A percentile compares a stretch with the other conserved stretches of the same genome.
Conservation (phyloP, 768 basidiomycete genomes). For the Cystofilobasidium bisporidii region DNA sequence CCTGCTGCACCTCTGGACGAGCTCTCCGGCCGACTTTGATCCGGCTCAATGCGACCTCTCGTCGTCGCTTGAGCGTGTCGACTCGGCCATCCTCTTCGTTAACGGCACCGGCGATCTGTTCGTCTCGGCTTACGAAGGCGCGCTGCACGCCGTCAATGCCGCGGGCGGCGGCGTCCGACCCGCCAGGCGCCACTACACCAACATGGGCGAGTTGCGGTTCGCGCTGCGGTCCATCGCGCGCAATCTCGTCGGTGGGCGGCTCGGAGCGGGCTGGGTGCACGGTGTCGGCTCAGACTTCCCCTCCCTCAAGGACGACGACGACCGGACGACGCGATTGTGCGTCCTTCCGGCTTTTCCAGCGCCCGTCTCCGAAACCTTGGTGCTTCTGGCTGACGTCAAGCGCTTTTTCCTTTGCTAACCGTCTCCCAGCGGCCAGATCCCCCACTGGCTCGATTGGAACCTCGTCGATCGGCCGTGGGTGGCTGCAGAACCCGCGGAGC, state of each 20-base stretch:
- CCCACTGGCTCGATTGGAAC: constrained; percentile 20
- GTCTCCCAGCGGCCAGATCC: constrained; percentile 20
- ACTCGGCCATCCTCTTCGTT: constrained; percentile 14
- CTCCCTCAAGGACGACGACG: not conserved
- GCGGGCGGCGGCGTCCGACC: not conserved
- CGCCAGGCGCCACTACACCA: constrained; percentile 15
- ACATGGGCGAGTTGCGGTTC: constrained; percentile 26
- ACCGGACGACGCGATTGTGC: not conserved
- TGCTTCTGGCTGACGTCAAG: not conserved
- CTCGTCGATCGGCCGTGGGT: constrained; percentile 4
- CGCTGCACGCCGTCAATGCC: not conserved
- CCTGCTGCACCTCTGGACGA: constrained; percentile 20
- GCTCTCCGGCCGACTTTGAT: constrained; percentile 8
- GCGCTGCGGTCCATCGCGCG: constrained; percentile 5
- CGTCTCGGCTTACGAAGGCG: constrained; percentile 2
- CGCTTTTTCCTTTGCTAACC: not conserved
- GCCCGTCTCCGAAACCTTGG: not conserved
- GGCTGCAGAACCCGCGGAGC: not conserved
- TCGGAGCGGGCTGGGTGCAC: not conserved
- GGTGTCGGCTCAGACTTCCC: constrained; percentile 18
- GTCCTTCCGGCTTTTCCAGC: not conserved
- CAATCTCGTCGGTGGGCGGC: constrained; percentile 8
- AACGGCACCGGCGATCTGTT: constrained; percentile 21
- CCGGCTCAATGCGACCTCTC: constrained; percentile 3
- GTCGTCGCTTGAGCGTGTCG: not conserved